These are phyloP conservation scores for Pythium dissotocum DNA, from an alignment of 352 stramenopile genomes.

Conservation along the genomic window DNA sequence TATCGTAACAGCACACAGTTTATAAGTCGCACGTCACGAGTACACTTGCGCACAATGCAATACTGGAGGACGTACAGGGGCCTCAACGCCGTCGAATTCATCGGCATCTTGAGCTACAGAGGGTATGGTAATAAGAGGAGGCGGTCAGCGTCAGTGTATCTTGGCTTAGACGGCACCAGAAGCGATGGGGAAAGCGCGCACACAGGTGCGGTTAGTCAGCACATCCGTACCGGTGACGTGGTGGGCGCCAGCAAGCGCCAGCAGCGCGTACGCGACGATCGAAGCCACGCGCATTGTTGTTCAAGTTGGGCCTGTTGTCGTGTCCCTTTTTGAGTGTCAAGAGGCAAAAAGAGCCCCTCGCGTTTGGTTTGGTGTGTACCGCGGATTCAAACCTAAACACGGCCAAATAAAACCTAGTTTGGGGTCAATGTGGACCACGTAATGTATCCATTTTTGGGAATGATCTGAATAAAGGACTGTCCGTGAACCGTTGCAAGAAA, in stretches of 20 bases:
- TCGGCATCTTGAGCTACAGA: conserved; percentile 28
- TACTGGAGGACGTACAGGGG: conserved; percentile 16
- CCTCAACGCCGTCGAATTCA: conserved; percentile 33
- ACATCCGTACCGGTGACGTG: conserved; percentile 15
- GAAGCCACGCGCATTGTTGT: conserved; percentile 26
- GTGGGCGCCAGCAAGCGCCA: conserved; percentile 26
- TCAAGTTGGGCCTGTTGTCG: neutral
- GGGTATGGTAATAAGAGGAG: neutral
- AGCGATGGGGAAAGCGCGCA: neutral
- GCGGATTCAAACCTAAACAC: conserved; percentile 17
- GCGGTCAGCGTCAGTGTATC: neutral
- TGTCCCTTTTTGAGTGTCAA: neutral
- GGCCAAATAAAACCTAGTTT: conserved; percentile 4
- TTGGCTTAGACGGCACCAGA: neutral
- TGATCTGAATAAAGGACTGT: conserved; percentile 2
- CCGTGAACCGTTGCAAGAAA: neutral
- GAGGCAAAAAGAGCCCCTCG: conserved; percentile 16
- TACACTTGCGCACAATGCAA: neutral
- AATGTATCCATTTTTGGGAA: conserved; percentile 23
- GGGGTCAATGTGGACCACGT: conserved; percentile 14
- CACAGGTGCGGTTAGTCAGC: neutral
- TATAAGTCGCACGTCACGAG: neutral
- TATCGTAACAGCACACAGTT: conserved; percentile 2
- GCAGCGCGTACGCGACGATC: conserved; percentile 27
- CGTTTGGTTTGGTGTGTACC: neutral